Conservation (phyloP, 305 asterid species). For the Petunia hybrid region DNA sequence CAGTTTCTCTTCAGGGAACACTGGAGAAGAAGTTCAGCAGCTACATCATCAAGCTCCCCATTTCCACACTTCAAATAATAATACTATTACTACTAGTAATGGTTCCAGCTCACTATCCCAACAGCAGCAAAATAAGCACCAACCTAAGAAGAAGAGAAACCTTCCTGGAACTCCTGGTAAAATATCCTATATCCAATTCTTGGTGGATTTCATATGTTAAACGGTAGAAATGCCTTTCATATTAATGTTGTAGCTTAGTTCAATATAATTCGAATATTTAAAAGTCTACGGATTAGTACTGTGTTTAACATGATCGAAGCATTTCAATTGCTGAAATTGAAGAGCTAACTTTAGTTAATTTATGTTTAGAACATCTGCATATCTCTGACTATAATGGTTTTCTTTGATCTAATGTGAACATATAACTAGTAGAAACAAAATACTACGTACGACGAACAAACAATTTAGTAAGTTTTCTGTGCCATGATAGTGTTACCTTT, state of each 20-base stretch:
- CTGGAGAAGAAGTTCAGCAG: slow-evolving; percentile 67
- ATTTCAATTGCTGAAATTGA: neutral
- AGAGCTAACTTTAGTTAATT: neutral
- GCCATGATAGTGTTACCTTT: slow-evolving; percentile 7
- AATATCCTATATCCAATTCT: neutral
- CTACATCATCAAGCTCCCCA: slow-evolving; percentile 36
- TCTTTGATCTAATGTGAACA: slow-evolving; percentile 20
- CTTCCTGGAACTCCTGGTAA: slow-evolving; percentile 83
- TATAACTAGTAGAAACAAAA: neutral
- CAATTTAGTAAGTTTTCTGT: neutral
- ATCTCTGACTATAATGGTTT: neutral
- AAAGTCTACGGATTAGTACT: neutral
- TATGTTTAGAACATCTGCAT: neutral
- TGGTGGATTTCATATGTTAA: neutral
- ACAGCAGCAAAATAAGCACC: slow-evolving; percentile 41
- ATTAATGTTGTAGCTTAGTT: neutral
- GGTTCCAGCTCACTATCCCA: slow-evolving; percentile 57
- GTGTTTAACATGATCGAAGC: neutral
- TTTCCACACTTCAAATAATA: slow-evolving; percentile 33
- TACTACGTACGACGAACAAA: neutral
- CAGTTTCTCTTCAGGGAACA: slow-evolving; percentile 77
- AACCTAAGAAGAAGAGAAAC: slow-evolving; percentile 66
- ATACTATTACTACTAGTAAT: slow-evolving; percentile 48
- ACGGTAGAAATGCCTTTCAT: neutral
- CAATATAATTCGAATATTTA: neutral